Evolutionary conservation across 2,329 filamentous ascomycete genomes (phyloP), one percentile per base, ranked within the genome.

Genomic region (Leptosphaerulina australis): DNA sequence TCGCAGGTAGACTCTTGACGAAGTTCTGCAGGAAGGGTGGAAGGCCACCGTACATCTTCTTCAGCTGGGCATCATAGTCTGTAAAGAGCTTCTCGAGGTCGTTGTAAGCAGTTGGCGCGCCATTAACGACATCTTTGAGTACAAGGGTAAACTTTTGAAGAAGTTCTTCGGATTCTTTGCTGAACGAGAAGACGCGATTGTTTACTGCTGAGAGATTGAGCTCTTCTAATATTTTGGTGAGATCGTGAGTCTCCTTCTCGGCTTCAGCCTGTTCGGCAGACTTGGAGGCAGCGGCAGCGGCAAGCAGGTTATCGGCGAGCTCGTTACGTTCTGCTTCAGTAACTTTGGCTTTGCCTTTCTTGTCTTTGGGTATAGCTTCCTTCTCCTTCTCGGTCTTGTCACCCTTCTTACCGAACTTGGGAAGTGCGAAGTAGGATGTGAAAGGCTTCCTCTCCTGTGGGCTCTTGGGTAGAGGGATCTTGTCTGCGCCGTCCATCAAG

Each of bases 121-220:
- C 94, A 69, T 91, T 92, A 64, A 94, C 84, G 12, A 97, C 83
- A 70, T 99, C 94, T 69, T 93, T 94, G 67, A 99, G 88, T 25
- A 97, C 87, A 47, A 91, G 80, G 1, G 91, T 95, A 79, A 99
- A 99, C 55, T 87, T 85, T 44, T 85, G 83, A 41, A 96, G 83
- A 22, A 96, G 81, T 56, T 90, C 87, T 54, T 91, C 86, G 0
- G 90, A 93, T 62, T 96, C 91, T 51, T 85, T 83, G n/a, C 89
- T 90, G 49, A 96, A 82, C 10, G 87, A 87, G 72, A 97, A 90
- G 53, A 90, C 90, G 50, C 86, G 87, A 76, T 95, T 94, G 77
- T 96, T 92, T 59, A 88, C 83, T 5, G 90, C 88, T 4, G 88
- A 84, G 24, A 96, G 84, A 67, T 95, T 92, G 54, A 99, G 82